Base-by-base conservation (phyloP, 441 rosid species). In the Hypseocharis bilobata region DNA sequence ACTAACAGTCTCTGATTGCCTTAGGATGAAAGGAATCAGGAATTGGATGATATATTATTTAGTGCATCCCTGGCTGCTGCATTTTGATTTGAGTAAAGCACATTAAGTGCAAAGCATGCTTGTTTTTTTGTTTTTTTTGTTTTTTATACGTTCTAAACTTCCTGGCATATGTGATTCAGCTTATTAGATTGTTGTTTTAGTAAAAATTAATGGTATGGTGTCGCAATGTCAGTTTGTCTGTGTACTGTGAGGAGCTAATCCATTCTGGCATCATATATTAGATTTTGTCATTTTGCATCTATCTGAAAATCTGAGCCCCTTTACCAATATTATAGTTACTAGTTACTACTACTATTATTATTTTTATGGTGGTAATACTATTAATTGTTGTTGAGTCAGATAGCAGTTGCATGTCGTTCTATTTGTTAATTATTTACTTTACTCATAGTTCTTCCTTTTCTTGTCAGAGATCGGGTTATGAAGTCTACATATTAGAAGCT, bases 391-490 rank as follows among this genome's bases (percentile, higher is more conserved):
- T 49, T 49, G 55, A 49, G 20, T 49, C 23, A 49, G 23, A 13
- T 49, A 23, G 16, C 47, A 49, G 57, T 13, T 69, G 51, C 44
- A 26, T 3, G 23, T 30, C 55, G 51, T 28, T 1, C 42, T 40
- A 0, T 54, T 58, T 62, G 11, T 62, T 34, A 45, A 13, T 58
- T 56, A 49, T 58, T 62, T 56, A 49, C 56, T 62, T 66, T 72
- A 26, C 70, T 79, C 6, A 78, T 66, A 69, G 38, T 36, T 66
- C 44, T 32, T 64, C 62, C 8, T 72, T 74, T 76, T 60, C 72
- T 78, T 76, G 74, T 78, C 94, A 88, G 98, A 79, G 92, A 74
- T 86, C 83, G 47, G 96, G 96, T 70, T 92, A 89, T 81, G 98
- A 92, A 83, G 96, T 84, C 66, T 89, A 89, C 78, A 62, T 92